Conservation (phyloP, 78 protist genomes). For the Dictyostelium capitatum region DNA sequence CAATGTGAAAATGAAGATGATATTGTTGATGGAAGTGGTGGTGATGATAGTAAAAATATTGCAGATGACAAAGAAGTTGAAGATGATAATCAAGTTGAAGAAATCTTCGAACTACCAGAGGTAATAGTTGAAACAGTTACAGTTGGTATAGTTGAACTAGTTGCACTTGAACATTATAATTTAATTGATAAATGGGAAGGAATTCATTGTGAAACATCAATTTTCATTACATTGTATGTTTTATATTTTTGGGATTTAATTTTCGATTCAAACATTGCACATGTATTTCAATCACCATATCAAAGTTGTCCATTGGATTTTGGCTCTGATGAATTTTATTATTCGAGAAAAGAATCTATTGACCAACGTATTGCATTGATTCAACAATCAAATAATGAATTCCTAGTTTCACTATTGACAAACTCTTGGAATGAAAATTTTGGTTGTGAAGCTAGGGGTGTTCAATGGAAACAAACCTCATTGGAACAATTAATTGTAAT, state of each 20-base stretch:
- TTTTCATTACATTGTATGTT: conserved; percentile 11
- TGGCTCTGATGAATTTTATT: conserved; percentile 54
- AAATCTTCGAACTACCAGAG: neutral
- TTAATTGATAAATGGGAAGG: conserved; percentile 16
- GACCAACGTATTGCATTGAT: neutral
- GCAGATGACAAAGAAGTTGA: neutral
- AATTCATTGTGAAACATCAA: conserved; percentile 56
- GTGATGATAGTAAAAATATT: neutral
- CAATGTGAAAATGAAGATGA: neutral
- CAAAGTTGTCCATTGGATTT: conserved; percentile 64
- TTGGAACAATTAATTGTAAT: conserved; percentile 11
- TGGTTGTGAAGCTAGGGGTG: conserved; percentile 41
- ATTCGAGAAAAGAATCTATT: conserved; percentile 7
- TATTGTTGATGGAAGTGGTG: too few species aligned
- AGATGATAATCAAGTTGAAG: neutral
- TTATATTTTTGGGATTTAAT: conserved; percentile 64
- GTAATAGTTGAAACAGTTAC: neutral
- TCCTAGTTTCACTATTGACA: neutral
- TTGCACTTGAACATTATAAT: conserved; percentile 22
- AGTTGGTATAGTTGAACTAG: conserved; percentile 13
- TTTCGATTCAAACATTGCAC: conserved; percentile 22
- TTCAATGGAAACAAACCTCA: conserved; percentile 34
- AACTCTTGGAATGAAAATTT: neutral
- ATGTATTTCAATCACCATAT: conserved; percentile 69
- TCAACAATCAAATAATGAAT: neutral